Percentiles rank a stretch among this genome's conserved stretches.
phyloP scores from a whole-genome alignment of 2,329 filamentous ascomycete genomes.

The Orbilia javanica region DNA sequence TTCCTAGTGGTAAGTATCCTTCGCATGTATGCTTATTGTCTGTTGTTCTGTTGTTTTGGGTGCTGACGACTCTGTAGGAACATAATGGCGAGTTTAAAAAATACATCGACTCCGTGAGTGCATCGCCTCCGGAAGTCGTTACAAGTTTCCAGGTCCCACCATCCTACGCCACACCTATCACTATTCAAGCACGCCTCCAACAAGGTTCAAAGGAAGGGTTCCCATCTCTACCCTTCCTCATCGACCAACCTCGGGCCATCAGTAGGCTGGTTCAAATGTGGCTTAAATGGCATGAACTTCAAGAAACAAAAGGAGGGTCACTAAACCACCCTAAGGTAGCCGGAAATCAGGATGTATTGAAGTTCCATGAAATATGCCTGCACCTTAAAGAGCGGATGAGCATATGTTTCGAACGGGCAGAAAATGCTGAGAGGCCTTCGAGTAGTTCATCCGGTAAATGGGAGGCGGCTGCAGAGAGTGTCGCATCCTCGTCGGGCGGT shows the following conservation, averaged over 20 bases:
- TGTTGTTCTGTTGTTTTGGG: neutral
- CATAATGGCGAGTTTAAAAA: constrained; percentile 61
- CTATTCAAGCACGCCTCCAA: constrained; percentile 85
- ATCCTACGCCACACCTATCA: constrained; percentile 91
- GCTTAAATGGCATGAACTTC: constrained; percentile 71
- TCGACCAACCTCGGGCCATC: constrained; percentile 88
- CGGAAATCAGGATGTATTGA: constrained; percentile 66
- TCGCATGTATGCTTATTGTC: neutral
- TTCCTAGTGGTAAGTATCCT: constrained; percentile 67
- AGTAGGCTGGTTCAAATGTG: constrained; percentile 85
- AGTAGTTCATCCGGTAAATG: constrained; percentile 68
- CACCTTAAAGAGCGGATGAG: constrained; percentile 68
- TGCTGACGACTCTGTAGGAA: constrained; percentile 33
- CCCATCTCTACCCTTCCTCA: constrained; percentile 89
- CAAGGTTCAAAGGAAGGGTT: constrained; percentile 89
- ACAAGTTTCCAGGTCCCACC: constrained; percentile 73
- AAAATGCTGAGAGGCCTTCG: constrained; percentile 69
- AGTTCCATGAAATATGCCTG: constrained; percentile 69
- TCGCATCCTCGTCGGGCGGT: constrained; percentile 61
- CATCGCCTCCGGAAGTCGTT: constrained; percentile 55
- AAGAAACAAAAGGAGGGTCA: constrained; percentile 64
- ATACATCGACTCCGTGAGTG: constrained; percentile 61
- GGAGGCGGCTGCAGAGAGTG: constrained; percentile 70
- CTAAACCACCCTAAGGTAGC: constrained; percentile 62
- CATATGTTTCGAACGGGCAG: constrained; percentile 69